phyloP scores from a whole-genome alignment of 768 basidiomycete species.

The Exsudoporus frostii region DNA sequence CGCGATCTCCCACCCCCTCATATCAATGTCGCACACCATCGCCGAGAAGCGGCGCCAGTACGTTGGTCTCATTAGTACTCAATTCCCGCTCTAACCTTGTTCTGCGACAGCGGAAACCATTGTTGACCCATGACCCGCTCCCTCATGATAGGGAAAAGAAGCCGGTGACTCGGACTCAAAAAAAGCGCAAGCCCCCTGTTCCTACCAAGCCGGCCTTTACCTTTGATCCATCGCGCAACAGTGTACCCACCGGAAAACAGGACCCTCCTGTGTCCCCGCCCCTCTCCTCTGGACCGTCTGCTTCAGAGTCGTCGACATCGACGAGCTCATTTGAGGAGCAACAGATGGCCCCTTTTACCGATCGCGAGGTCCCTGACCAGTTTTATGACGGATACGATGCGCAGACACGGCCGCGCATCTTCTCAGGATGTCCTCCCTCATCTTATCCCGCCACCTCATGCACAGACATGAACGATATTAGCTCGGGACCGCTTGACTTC shows the following conservation, averaged over 20 bases:
- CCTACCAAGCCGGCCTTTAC: conserved; percentile 20
- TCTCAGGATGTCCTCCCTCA: conserved; percentile 4
- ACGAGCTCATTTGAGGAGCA: conserved; percentile 11
- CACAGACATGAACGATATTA: conserved; percentile 13
- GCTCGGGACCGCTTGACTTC: conserved; percentile 10
- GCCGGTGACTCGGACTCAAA: conserved; percentile 7
- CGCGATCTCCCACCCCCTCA: conserved; percentile 13
- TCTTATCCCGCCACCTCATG: conserved; percentile 11
- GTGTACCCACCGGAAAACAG: conserved; percentile 25
- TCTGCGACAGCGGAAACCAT: conserved; percentile 22
- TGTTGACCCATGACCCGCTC: conserved; percentile 23
- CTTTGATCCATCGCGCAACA: conserved; percentile 19
- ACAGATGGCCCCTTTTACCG: neutral
- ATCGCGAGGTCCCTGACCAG: conserved; percentile 9
- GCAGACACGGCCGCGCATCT: conserved; percentile 18
- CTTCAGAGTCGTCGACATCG: conserved; percentile 7
- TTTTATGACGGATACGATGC: conserved; percentile 9
- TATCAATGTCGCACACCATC: conserved; percentile 10
- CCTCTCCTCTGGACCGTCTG: conserved; percentile 5
- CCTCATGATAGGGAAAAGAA: conserved; percentile 26
- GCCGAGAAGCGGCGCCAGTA: conserved; percentile 20
- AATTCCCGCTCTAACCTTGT: conserved; percentile 11
- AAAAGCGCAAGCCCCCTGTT: conserved; percentile 21
- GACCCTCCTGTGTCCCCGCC: conserved; percentile 9
- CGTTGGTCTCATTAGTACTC: conserved; percentile 14